Percentiles rank a stretch among this genome's conserved stretches.
Evolutionary conservation across 2,329 filamentous ascomycete species (phyloP).

Genomic region (Paecilomyces fulvus): DNA sequence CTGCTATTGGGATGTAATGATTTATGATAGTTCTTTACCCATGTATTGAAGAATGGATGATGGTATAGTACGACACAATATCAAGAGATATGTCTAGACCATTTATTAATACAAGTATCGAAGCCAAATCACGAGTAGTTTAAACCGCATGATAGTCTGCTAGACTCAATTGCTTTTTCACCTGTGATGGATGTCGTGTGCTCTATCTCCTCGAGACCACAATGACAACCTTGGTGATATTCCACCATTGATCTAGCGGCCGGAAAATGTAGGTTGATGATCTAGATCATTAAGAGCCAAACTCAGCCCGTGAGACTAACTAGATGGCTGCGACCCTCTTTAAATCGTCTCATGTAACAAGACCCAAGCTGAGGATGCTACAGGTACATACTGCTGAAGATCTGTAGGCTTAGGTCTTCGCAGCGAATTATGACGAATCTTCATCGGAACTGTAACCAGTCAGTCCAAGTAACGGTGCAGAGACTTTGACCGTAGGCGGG

Average conservation of each 20-base stretch:
- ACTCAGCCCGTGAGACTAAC: not conserved
- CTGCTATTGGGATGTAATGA: not conserved
- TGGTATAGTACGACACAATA: not conserved
- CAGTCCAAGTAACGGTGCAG: slow-evolving; percentile 23
- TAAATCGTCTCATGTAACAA: not conserved
- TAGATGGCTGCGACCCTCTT: not conserved
- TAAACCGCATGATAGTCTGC: not conserved
- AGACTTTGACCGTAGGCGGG: slow-evolving; percentile 11
- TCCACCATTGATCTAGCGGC: not conserved
- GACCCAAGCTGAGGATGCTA: too few relatives aligned
- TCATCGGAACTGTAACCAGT: slow-evolving; percentile 34
- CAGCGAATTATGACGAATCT: slow-evolving; percentile 13
- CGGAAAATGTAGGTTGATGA: not conserved
- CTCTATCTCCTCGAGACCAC: not conserved
- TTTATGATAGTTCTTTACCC: not conserved
- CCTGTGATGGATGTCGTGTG: not conserved
- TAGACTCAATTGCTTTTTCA: not conserved
- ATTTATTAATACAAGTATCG: not conserved
- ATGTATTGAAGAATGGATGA: not conserved
- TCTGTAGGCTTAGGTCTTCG: too few relatives aligned
- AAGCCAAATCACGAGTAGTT: not conserved
- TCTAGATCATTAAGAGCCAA: not conserved
- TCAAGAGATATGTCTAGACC: not conserved
- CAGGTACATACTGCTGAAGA: not conserved
- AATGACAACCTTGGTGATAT: not conserved